A percentile compares a stretch with the other conserved stretches of the same genome.
These are phyloP conservation scores for Ceratocystiopsis sp. DNA, from an alignment of 2,329 filamentous ascomycete genomes.

Conservation along the genomic window DNA sequence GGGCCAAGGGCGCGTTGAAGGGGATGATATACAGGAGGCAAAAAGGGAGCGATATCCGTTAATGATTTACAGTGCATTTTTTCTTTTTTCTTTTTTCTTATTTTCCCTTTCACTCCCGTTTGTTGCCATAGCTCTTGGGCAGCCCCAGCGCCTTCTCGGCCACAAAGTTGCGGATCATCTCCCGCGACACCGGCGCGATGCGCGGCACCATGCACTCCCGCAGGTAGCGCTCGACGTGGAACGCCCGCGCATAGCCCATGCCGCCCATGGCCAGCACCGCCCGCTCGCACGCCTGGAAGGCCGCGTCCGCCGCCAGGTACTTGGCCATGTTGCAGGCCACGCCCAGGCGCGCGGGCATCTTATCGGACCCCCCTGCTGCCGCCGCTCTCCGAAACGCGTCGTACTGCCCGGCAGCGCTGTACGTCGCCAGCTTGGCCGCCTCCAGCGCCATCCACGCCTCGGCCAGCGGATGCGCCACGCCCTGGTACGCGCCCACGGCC, in stretches of 20 bases:
- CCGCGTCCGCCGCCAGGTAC: conserved; percentile 49
- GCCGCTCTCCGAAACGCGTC: conserved; percentile 19
- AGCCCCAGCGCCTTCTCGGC: conserved; percentile 49
- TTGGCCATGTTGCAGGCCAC: conserved; percentile 54
- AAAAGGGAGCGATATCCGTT: no score
- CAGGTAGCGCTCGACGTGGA: conserved; percentile 48
- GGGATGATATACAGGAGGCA: no score
- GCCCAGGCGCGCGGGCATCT: conserved; percentile 34
- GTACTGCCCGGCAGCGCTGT: conserved; percentile 47
- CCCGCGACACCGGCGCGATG: conserved; percentile 46
- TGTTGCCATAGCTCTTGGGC: conserved; percentile 42
- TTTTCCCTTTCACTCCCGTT: not conserved
- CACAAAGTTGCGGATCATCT: conserved; percentile 65
- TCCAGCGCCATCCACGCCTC: conserved; percentile 49
- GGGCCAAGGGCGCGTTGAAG: no score
- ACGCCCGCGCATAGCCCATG: conserved; percentile 49
- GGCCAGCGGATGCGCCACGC: conserved; percentile 46
- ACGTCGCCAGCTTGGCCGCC: conserved; percentile 46
- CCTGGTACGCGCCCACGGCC: conserved; percentile 50
- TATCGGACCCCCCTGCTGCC: not conserved
- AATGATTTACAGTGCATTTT: not conserved
- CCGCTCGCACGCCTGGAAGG: conserved; percentile 44
- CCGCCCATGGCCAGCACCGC: conserved; percentile 42
- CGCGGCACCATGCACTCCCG: conserved; percentile 47
- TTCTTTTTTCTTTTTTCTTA: not conserved